Evolutionary conservation across 495 filamentous ascomycete genomes (phyloP), one percentile per base, ranked within the genome.

Genomic region (Talaromyces stipitatus): DNA sequence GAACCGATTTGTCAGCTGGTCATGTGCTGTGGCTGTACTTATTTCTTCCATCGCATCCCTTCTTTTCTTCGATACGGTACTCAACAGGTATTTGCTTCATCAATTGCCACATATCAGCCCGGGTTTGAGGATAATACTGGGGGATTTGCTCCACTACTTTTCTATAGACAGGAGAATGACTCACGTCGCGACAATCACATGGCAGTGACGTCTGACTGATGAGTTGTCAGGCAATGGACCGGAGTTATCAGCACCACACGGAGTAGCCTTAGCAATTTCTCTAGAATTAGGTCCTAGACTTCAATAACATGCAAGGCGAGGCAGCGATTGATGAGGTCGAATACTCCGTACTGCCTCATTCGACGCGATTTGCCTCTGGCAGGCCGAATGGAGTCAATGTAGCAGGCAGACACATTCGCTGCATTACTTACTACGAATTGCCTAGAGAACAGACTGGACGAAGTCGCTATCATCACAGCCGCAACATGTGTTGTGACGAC

Each of bases 1-100:
- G 8, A 41, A 16, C 36, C 36, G 46, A 48, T 48, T 48, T 48
- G 46, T 48, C 46, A 48, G 46, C 26, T 27, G 46, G 46, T 48
- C 46, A 48, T 48, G 46, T 48, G 46, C 46, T 27, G 36, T 41
- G 36, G 36, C 36, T 41, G 36, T 41, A 16, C 16, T 41, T 41
- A 4, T 38, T 38, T 11, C 14, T 6, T 41, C 36, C 18, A 8
- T 36, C 16, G 14, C 14, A 5, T 36, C 36, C 9, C 36, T 18
- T 18, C 36, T 41, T 41, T 16, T 41, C 11, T 9, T 41, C 8
- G n/a, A 7, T 41, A 41, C 11, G 9, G 16, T 11, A 36, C 10
- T n/a, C 1, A n/a, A n/a, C n/a, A 38, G 33, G 16, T 38, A 38
- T 38, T 8, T 3, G 33, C 18, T 1, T 41, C 0, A 16, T n/a